phyloP scores from a whole-genome alignment of 305 asterid genomes.

The Fraxinus xanthoxyloides region DNA sequence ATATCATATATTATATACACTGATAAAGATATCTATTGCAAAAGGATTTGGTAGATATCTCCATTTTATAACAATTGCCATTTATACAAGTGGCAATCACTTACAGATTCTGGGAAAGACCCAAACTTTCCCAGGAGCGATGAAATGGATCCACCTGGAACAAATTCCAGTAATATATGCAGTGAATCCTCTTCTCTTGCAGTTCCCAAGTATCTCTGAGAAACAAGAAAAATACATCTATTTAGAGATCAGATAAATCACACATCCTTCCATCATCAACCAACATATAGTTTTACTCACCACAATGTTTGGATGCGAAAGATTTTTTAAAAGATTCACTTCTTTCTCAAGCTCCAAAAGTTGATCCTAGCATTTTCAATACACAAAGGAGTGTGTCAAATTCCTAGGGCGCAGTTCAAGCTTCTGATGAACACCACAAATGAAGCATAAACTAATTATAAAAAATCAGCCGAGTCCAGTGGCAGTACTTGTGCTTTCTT shows the following conservation, averaged over 20 bases:
- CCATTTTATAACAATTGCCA: slow-evolving; percentile 8
- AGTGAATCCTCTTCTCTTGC: slow-evolving; percentile 76
- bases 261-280: slow-evolving; percentile 4
- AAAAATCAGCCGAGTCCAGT: slow-evolving; percentile 28
- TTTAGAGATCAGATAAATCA: not conserved
- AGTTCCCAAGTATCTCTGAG: slow-evolving; percentile 91
- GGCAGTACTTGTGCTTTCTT: slow-evolving; percentile 71
- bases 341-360: slow-evolving; percentile 93
- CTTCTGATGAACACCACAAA: slow-evolving; percentile 2
- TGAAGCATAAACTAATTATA: slow-evolving; percentile 5
- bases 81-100: slow-evolving; percentile 27
- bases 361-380: slow-evolving; percentile 53
- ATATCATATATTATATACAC: not conserved
- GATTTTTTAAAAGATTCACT: slow-evolving; percentile 81
- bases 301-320: slow-evolving; percentile 89
- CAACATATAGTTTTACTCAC: slow-evolving; percentile 42
- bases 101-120: slow-evolving; percentile 90
- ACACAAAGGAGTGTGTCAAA: not conserved
- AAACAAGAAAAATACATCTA: slow-evolving; percentile 22
- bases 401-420: not conserved
- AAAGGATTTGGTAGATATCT: not conserved
- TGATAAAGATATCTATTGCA: not conserved
- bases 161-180: slow-evolving; percentile 90
- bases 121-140: slow-evolving; percentile 94
- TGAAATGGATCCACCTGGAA: slow-evolving; percentile 94